phyloP scores from a whole-genome alignment of 116 monocot species.

The Trichopus zeylanicus region DNA sequence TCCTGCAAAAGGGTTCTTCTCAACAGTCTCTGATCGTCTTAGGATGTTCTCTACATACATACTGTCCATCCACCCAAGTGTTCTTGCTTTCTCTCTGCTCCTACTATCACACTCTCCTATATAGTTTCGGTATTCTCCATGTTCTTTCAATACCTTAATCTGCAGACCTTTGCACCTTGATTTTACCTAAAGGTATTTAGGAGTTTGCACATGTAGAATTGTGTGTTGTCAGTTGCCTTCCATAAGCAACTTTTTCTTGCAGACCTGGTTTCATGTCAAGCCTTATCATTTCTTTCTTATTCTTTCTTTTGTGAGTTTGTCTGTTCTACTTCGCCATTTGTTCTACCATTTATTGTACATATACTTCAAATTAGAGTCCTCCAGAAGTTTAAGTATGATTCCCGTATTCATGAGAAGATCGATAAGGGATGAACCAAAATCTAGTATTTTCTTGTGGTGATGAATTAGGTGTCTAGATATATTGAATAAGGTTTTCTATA shows the following conservation, averaged over 20 bases:
- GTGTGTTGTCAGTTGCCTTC: not conserved
- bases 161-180: not conserved
- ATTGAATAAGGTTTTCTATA: not conserved
- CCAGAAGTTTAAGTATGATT: not conserved
- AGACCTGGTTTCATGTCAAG: not conserved
- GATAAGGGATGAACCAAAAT: not conserved
- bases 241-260: not conserved
- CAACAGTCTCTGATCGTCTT: slow-evolving; percentile 28
- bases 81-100: not conserved
- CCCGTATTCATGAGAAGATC: not conserved
- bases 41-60: not conserved
- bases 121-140: not conserved
- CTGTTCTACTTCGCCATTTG: not conserved
- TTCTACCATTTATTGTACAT: slow-evolving; percentile 1
- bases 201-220: slow-evolving; percentile 1
- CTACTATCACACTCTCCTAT: not conserved
- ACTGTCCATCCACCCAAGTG: not conserved
- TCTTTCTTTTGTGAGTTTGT: not conserved
- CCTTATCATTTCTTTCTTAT: not conserved
- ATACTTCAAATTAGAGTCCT: not conserved
- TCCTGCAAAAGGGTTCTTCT: slow-evolving; percentile 85
- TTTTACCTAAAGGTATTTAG: not conserved
- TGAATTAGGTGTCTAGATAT: not conserved
- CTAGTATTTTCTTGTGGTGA: not conserved
- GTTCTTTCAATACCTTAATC: not conserved